Conservation (phyloP, 768 basidiomycete genomes). For the Artomyces pyxidatus region DNA sequence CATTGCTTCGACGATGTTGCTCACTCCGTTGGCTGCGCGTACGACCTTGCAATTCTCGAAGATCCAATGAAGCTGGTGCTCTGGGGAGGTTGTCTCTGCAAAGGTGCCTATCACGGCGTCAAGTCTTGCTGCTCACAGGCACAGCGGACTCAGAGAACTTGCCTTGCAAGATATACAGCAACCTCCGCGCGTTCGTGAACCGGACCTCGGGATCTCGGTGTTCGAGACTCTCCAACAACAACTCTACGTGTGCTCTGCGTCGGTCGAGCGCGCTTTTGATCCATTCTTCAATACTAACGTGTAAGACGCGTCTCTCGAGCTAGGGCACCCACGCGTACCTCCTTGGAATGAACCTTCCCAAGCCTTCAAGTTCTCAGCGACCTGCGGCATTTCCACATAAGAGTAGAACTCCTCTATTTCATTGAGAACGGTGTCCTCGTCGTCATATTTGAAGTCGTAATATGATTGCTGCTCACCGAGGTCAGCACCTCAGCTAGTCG, state of each 20-base stretch:
- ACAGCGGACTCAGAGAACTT: constrained; percentile 11
- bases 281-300: constrained; percentile 54
- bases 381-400: constrained; percentile 90
- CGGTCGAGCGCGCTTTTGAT: constrained; percentile 52
- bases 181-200: constrained; percentile 76
- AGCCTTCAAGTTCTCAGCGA: constrained; percentile 77
- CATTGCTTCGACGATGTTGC: constrained; percentile 76
- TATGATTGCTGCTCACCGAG: constrained; percentile 56
- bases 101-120: constrained; percentile 58
- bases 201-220: constrained; percentile 78
- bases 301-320: constrained; percentile 7
- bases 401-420: constrained; percentile 98
- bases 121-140: no score
- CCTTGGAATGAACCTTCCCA: constrained; percentile 80
- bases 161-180: constrained; percentile 95
- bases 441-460: constrained; percentile 92
- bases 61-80: constrained; percentile 94
- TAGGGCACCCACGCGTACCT: constrained; percentile 38
- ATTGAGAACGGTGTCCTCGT: constrained; percentile 91
- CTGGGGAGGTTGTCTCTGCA: constrained; percentile 83
- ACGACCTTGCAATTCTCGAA: constrained; percentile 89
- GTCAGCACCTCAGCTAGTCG: neutral
- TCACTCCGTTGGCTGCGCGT: constrained; percentile 74
- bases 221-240: constrained; percentile 81
- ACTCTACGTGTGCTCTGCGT: constrained; percentile 67